Evolutionary conservation across 768 basidiomycete genomes (phyloP).

Genomic region (Pulveroboletus sp.): DNA sequence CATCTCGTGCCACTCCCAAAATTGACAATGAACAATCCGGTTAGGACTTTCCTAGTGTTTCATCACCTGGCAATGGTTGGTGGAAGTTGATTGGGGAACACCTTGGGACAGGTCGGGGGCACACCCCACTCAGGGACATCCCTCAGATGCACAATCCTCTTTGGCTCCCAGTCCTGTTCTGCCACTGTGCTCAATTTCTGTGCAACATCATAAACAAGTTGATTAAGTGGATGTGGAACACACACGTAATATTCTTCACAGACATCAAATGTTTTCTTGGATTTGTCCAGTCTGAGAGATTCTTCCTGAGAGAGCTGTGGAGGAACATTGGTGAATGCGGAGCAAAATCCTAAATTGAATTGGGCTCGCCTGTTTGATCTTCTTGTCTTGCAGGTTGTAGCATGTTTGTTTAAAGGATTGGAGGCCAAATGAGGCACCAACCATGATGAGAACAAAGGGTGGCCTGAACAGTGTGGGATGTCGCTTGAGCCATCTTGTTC

Average conservation of each 20-base stretch:
- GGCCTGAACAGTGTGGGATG: constrained; percentile 78
- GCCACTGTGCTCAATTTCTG: constrained; percentile 59
- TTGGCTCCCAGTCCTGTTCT: constrained; percentile 82
- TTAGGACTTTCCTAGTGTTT: not conserved
- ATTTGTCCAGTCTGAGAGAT: constrained; percentile 65
- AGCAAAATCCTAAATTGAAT: no score
- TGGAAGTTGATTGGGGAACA: constrained; percentile 24
- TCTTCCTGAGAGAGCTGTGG: constrained; percentile 70
- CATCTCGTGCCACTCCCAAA: no score
- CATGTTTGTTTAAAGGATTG: constrained; percentile 78
- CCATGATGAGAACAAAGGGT: constrained; percentile 82
- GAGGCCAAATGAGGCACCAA: constrained; percentile 82
- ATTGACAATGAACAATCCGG: not conserved
- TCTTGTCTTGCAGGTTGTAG: no score
- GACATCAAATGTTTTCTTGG: constrained; percentile 82
- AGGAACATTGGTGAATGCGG: not conserved
- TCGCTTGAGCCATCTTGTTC: constrained; percentile 43
- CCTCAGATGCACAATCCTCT: constrained; percentile 75
- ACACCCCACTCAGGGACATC: constrained; percentile 96
- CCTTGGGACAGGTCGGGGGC: constrained; percentile 46
- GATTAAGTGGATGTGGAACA: constrained; percentile 15
- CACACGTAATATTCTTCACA: constrained; percentile 95
- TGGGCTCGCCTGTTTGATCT: constrained; percentile 49
- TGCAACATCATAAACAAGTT: not conserved
- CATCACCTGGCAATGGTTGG: not conserved